phyloP scores from a whole-genome alignment of 805 yeast genomes.

The Nakazawaea sp. region DNA sequence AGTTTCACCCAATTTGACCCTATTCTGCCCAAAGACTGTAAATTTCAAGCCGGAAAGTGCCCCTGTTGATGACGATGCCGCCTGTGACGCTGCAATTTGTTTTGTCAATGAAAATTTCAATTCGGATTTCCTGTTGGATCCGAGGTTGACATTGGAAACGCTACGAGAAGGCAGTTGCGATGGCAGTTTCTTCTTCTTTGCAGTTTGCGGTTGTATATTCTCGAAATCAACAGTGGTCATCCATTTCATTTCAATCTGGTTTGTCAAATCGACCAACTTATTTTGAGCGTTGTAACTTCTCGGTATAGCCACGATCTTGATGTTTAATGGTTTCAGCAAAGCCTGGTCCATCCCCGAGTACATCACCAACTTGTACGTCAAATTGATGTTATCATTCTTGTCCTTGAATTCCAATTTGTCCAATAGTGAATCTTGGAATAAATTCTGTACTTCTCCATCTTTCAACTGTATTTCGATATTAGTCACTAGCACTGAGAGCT shows the following conservation, averaged over 20 bases:
- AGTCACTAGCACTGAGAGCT: conserved; percentile 5
- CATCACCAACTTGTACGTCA: conserved; percentile 4
- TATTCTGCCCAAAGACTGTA: conserved; percentile 56
- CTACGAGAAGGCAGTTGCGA: conserved; percentile 2
- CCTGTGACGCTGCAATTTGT: conserved; percentile 13
- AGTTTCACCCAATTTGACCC: conserved; percentile 51
- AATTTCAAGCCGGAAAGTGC: conserved; percentile 32
- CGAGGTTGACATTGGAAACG: conserved; percentile 18
- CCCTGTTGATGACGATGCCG: conserved; percentile 16
- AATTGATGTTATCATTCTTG: conserved; percentile 4
- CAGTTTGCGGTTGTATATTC: conserved; percentile 5
- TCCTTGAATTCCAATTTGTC: conserved; percentile 3
- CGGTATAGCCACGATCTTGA: conserved; percentile 7
- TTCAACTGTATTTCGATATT: conserved; percentile 6
- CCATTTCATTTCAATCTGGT: conserved; percentile 26
- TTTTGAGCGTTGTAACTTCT: not conserved
- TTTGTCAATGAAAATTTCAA: conserved; percentile 12
- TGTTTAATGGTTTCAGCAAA: conserved; percentile 7
- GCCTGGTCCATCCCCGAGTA: conserved; percentile 5
- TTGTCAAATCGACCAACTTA: conserved; percentile 10
- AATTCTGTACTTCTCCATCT: conserved; percentile 10
- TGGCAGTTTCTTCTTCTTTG: conserved; percentile 3
- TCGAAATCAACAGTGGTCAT: conserved; percentile 28
- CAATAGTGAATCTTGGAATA: conserved; percentile 2
- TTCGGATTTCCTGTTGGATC: conserved; percentile 24